Percentiles rank a stretch among this genome's conserved stretches.
Conservation (phyloP, 306 rosid species). For the Cucurbita ficifolia region DNA sequence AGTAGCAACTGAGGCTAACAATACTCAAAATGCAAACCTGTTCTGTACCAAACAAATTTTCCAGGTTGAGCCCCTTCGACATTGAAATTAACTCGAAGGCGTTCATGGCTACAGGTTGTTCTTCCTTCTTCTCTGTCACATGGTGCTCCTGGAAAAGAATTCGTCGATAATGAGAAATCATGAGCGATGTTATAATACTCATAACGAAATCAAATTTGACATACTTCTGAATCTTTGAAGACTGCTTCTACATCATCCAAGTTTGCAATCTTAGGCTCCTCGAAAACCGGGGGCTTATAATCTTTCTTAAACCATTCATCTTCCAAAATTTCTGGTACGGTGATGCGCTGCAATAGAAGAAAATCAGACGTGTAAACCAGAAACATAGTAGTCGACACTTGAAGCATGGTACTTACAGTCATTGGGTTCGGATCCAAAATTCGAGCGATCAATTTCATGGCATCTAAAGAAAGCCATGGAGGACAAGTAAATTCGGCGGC, state of each 20-base stretch:
- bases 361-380: slow-evolving; percentile 13
- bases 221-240: slow-evolving; percentile 83
- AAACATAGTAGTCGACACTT: not conserved
- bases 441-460: slow-evolving; percentile 75
- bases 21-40: slow-evolving; percentile 37
- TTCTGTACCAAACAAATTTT: slow-evolving; percentile 73
- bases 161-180: slow-evolving; percentile 1
- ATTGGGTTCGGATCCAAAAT: slow-evolving; percentile 86
- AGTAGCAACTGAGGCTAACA: not conserved
- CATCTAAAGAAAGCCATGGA: slow-evolving; percentile 89
- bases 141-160: slow-evolving; percentile 64
- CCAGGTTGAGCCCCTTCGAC: slow-evolving; percentile 94
- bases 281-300: slow-evolving; percentile 67
- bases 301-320: slow-evolving; percentile 95
- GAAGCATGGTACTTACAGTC: slow-evolving; percentile 44
- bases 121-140: slow-evolving; percentile 89
- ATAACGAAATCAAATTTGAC: slow-evolving; percentile 15
- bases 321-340: slow-evolving; percentile 54
- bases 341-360: slow-evolving; percentile 58
- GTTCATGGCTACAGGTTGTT: slow-evolving; percentile 81
- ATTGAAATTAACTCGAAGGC: slow-evolving; percentile 91
- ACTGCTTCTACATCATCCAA: slow-evolving; percentile 95
- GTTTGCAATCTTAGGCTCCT: slow-evolving; percentile 63
- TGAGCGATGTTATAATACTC: not conserved
- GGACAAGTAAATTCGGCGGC: slow-evolving; percentile 86